These are phyloP conservation scores for Trypanosoma platydactyli DNA, from an alignment of 208 protist species.

Conservation along the genomic window DNA sequence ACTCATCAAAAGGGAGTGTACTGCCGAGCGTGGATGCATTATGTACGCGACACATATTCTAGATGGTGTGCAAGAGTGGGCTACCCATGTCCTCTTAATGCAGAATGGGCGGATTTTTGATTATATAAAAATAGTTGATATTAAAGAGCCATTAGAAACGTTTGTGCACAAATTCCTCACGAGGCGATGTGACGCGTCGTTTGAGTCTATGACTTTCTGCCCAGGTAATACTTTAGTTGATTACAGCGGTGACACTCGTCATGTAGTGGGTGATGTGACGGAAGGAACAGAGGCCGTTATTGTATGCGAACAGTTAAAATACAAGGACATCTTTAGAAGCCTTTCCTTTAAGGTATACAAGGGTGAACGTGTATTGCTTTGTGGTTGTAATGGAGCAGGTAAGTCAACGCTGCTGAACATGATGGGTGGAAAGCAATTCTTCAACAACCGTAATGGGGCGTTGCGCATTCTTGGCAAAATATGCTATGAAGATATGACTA, in stretches of 20 bases:
- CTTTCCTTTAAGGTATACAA: slow-evolving; percentile 54
- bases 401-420: slow-evolving; percentile 95
- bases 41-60: slow-evolving; percentile 89
- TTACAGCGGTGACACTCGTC: neutral
- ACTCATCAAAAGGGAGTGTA: slow-evolving; percentile 50
- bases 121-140: slow-evolving; percentile 36
- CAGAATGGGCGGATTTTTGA: slow-evolving; percentile 39
- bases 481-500: slow-evolving; percentile 69
- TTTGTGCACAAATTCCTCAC: slow-evolving; percentile 58
- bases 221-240: neutral
- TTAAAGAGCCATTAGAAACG: slow-evolving; percentile 46
- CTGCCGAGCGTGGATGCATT: slow-evolving; percentile 39
- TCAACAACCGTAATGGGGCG: slow-evolving; percentile 45
- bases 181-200: neutral
- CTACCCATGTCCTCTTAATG: slow-evolving; percentile 74
- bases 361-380: slow-evolving; percentile 82
- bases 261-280: neutral
- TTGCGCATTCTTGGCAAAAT: slow-evolving; percentile 65
- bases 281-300: slow-evolving; percentile 39
- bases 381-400: slow-evolving; percentile 94
- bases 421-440: slow-evolving; percentile 86
- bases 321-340: slow-evolving; percentile 62
- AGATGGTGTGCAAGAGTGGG: slow-evolving; percentile 71
- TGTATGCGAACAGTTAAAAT: slow-evolving; percentile 46
- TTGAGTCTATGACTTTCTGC: neutral